Evolutionary conservation across 148 eudicot genomes (phyloP).

Genomic region (Rhododendron simsii): DNA sequence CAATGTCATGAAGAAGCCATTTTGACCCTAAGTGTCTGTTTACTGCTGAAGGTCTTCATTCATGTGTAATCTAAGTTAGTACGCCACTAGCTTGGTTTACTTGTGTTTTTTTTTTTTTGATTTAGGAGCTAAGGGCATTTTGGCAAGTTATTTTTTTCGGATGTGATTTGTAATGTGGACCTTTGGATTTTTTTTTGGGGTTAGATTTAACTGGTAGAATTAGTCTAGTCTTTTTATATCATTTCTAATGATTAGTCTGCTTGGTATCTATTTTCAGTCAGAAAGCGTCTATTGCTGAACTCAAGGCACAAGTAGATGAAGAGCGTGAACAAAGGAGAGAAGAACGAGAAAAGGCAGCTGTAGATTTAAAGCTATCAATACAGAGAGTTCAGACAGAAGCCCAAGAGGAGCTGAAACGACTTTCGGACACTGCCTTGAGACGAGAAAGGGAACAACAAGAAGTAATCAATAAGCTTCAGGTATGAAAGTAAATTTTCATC

Average conservation of each 20-base stretch:
- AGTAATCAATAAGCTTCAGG: slow-evolving; percentile 90
- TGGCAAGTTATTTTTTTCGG: neutral
- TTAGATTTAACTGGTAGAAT: neutral
- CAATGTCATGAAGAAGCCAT: neutral
- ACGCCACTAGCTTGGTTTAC: neutral
- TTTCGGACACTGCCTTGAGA: slow-evolving; percentile 54
- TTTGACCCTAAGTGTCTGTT: neutral
- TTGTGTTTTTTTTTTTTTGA: neutral
- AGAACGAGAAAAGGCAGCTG: slow-evolving; percentile 78
- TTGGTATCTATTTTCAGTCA: slow-evolving; percentile 50
- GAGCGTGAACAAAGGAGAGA: slow-evolving; percentile 91
- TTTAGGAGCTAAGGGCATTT: neutral
- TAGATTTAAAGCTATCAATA: slow-evolving; percentile 55
- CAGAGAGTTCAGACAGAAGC: slow-evolving; percentile 80
- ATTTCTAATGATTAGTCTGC: slow-evolving; percentile 4
- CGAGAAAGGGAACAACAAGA: slow-evolving; percentile 88
- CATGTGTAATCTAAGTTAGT: neutral
- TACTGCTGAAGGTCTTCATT: neutral
- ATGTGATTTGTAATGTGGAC: neutral
- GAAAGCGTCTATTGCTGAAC: slow-evolving; percentile 69
- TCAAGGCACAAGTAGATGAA: slow-evolving; percentile 68
- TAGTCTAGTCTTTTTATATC: neutral
- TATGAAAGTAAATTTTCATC: slow-evolving; percentile 18
- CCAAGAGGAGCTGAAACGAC: slow-evolving; percentile 71
- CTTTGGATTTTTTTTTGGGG: neutral